Evolutionary conservation across 306 rosid species (phyloP), one percentile per base, ranked within the genome.

Genomic region (Vicia villosa): DNA sequence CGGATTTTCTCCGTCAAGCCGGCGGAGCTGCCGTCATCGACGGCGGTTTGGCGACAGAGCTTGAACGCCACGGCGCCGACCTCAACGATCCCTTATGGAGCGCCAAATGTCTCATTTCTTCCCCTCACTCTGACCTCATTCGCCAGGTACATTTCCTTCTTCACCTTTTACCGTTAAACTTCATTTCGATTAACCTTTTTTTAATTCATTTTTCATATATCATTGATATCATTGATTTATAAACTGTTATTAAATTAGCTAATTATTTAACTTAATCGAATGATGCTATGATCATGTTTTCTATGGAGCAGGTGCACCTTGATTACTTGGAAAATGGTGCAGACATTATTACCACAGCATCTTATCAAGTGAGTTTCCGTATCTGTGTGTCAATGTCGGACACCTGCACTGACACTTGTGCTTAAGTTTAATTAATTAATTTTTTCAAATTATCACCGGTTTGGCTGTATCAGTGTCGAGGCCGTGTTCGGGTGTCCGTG

Each of bases 1-100:
- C 56, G 5, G 84, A 82, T 37, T 82, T 85, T 40, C 82, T 85
- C 49, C 77, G 3, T 15, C 68, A 63, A 15, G 32, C 61, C 0
- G 89, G 89, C 10, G 84, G 89, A 58, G 20, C 77, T 3, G 89
- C 84, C 22, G 72, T 85, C 14, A 54, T 85, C 26, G 89, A 85
- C 42, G 89, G 89, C 5, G 86, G 86, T 40, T 74, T 85, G 0
- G 86, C 86, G 26, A 85, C 89, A 26, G 89, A 85, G 83, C 79
- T 85, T 21, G 86, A 85, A 46, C 83, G 84, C 12, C 83, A 77
- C 3, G 89, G 86, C 17, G 89, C 84, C 7, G 77, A 85, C 66
- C 86, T 85, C 69, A 82, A 85, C 67, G 89, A 85, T 66, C 86
- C 86, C 7, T 75, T 85, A 13, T 85, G 89, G 89, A 85, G 89